A percentile compares a stretch with the other conserved stretches of the same genome.
Evolutionary conservation across 2,329 filamentous ascomycete species (phyloP).

Genomic region (Botrytis elliptica): DNA sequence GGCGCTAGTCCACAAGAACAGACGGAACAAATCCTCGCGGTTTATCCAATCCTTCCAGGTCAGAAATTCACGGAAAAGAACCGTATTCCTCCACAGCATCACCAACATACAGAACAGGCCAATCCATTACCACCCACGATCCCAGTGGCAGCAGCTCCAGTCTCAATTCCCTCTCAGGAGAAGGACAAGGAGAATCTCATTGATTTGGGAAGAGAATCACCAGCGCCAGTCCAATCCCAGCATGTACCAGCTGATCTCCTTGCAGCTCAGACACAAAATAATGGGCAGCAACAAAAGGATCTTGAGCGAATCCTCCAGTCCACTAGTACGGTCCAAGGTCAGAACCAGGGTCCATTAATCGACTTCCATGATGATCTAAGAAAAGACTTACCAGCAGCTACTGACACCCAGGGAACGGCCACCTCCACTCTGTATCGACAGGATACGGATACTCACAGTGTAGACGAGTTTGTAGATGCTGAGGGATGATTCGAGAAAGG

Average conservation of each 20-base stretch:
- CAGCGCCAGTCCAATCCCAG: slow-evolving; percentile 11
- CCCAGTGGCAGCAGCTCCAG: slow-evolving; percentile 10
- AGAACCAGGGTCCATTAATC: slow-evolving; percentile 38
- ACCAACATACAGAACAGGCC: slow-evolving; percentile 26
- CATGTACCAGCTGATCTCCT: slow-evolving; percentile 31
- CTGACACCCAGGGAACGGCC: slow-evolving; percentile 8
- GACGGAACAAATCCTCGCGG: slow-evolving; percentile 78
- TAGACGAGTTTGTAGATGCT: slow-evolving; percentile 41
- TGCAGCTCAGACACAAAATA: slow-evolving; percentile 32
- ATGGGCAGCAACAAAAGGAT: slow-evolving; percentile 34
- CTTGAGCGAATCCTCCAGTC: slow-evolving; percentile 33
- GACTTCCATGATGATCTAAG: slow-evolving; percentile 57
- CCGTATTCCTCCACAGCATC: slow-evolving; percentile 51
- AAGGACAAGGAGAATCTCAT: slow-evolving; percentile 50
- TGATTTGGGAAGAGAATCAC: slow-evolving; percentile 51
- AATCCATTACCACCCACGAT: slow-evolving; percentile 22
- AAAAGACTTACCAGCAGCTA: slow-evolving; percentile 46
- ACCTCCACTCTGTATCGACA: slow-evolving; percentile 28
- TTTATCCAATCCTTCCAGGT: slow-evolving; percentile 80
- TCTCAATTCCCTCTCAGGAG: slow-evolving; percentile 15
- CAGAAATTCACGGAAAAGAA: slow-evolving; percentile 60
- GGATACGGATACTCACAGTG: slow-evolving; percentile 36
- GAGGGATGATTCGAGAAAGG: slow-evolving; percentile 27
- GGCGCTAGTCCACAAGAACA: slow-evolving; percentile 65
- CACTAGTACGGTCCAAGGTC: slow-evolving; percentile 29